Base-by-base conservation (phyloP, 108 stramenopile genomes). In the Chaetoceros tenuissimus region DNA sequence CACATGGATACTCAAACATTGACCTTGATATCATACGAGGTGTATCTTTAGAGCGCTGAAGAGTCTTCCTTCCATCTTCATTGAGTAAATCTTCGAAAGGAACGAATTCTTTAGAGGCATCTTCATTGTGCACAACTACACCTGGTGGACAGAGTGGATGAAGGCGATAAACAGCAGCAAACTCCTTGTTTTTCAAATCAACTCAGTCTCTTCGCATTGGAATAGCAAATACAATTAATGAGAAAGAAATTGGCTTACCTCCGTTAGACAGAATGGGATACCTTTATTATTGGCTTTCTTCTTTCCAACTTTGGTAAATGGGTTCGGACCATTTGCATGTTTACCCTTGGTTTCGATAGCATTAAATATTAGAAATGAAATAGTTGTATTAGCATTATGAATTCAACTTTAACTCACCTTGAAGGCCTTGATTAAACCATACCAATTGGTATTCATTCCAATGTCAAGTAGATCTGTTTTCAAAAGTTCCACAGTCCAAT, bases 151-250 rank as follows among this genome's bases (percentile, higher is more conserved):
- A 34, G 16, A 63, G 28, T 16, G 62, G 29, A 55, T 63, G 62
- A 28, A 63, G 29, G 17, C 62, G 53, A 55, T 63, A 63, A 8
- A 56, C 62, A 19, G 62, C 62, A 24, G 46, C 28, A 22, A 63
- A 63, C 43, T 63, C 62, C n/a, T n/a, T n/a, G n/a, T n/a, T n/a
- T n/a, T n/a, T n/a, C n/a, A n/a, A n/a, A n/a, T n/a, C n/a, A n/a
- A n/a, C n/a, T n/a, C n/a, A n/a, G n/a, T n/a, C n/a, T n/a, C n/a
- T n/a, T n/a, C n/a, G n/a, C n/a, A n/a, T n/a, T n/a, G n/a, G n/a
- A n/a, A n/a, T n/a, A n/a, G n/a, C n/a, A n/a, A n/a, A n/a, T n/a
- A n/a, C n/a, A n/a, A n/a, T n/a, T n/a, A n/a, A n/a, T n/a, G n/a
- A n/a, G n/a, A n/a, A n/a, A n/a, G n/a, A n/a, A n/a, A n/a, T n/a